Base-by-base conservation (phyloP, 1,284 basidiomycete genomes). In the Leucoagaricus sp. region DNA sequence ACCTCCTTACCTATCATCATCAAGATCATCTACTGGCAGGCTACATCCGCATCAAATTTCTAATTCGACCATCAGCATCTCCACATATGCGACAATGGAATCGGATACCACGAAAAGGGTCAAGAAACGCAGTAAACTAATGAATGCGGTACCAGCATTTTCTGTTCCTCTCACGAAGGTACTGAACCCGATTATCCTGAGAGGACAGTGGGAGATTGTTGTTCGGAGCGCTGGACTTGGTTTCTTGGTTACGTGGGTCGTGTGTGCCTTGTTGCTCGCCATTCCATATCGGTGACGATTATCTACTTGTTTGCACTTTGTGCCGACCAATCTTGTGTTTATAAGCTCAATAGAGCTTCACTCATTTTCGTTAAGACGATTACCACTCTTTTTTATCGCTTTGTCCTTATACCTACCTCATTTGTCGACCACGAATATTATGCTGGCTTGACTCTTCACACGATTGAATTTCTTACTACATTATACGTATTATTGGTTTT, bases 191-290 rank as follows among this genome's bases (percentile, higher is more conserved):
- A 75, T 86, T 53, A 81, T 91, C 48, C 78, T 82, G 52, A 78
- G 90, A 12, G 87, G 84, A 4, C 90, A 92, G 64, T 92, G 89
- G 90, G 89, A 91, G 71, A 84, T 83, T 47, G 78, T 80, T 15
- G 67, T 77, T 25, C 70, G 77, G 34, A 78, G 76, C 1, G 63
- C 67, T 38, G 42, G 65, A 0, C 55, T 74, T 23, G 71, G 73
- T 3, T 67, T 80, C 23, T 21, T 76, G 29, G 48, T 75, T 25
- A 67, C 69, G 49, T 76, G 72, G 71, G 49, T 69, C 12, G 47
- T 79, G 17, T 60, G 77, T 6, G 77, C 72, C 1, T 58, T 61
- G 23, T 53, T 76, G 31, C 55, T 78, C 58, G 72, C 72, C 3
- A 60, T 74, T 31, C 74, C 74, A 7, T 60, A 64, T 25, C 52